phyloP scores from a whole-genome alignment of 352 stramenopile genomes.

The Phytophthora europaea region DNA sequence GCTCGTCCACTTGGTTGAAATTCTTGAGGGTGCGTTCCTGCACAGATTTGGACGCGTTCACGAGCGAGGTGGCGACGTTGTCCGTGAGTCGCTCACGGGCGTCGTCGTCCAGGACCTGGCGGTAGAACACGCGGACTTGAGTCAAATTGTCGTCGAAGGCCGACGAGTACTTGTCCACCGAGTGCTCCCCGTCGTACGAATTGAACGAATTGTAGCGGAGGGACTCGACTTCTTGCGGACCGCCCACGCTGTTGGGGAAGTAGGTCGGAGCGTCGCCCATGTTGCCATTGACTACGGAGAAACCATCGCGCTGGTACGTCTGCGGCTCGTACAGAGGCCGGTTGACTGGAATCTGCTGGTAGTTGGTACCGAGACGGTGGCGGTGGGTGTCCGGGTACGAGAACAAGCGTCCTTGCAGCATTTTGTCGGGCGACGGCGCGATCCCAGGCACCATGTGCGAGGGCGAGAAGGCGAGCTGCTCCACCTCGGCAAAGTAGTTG shows the following conservation, averaged over 20 bases:
- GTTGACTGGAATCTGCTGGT: constrained; percentile 92
- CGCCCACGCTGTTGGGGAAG: constrained; percentile 77
- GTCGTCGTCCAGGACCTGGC: constrained; percentile 66
- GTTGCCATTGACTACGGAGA: constrained; percentile 73
- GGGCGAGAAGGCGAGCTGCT: constrained; percentile 91
- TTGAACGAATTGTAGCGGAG: constrained; percentile 32
- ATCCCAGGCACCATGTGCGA: constrained; percentile 92
- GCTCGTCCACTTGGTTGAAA: constrained; percentile 43
- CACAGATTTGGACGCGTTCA: constrained; percentile 48
- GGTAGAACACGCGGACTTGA: constrained; percentile 76
- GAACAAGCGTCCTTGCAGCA: constrained; percentile 91
- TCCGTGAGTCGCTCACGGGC: constrained; percentile 67
- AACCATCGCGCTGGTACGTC: constrained; percentile 83
- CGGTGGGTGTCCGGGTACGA: constrained; percentile 91
- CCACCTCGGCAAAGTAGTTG: constrained; percentile 94
- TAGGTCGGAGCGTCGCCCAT: constrained; percentile 75
- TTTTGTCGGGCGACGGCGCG: constrained; percentile 87
- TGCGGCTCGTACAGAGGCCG: constrained; percentile 66
- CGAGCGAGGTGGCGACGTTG: constrained; percentile 81
- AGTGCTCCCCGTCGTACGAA: constrained; percentile 37
- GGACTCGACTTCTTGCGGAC: constrained; percentile 42
- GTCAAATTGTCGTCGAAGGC: constrained; percentile 83
- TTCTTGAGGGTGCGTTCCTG: constrained; percentile 46
- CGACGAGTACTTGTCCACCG: constrained; percentile 62
- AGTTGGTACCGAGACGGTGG: constrained; percentile 91